Conservation (phyloP, 305 asterid species). For the Coffea humblotiana region DNA sequence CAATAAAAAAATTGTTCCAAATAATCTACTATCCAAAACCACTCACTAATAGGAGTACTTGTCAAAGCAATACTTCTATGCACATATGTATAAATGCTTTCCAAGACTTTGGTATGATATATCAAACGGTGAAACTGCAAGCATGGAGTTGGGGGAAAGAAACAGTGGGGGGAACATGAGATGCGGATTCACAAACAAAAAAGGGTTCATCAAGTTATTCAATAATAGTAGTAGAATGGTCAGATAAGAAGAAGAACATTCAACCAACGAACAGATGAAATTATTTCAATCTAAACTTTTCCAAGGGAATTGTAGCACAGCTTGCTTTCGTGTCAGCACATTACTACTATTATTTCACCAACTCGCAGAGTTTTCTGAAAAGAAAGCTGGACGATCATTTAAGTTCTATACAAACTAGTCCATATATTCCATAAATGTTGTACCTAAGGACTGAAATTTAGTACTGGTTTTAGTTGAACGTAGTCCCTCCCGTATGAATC, state of each 20-base stretch:
- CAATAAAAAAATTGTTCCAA: too few species aligned
- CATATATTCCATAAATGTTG: conserved; percentile 5
- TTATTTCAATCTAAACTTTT: not conserved
- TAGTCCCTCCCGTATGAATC: not conserved
- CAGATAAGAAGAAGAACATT: not conserved
- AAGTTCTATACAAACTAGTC: conserved; percentile 4
- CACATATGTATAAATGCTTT: too few species aligned
- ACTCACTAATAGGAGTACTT: not conserved
- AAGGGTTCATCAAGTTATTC: not conserved
- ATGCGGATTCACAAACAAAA: not conserved
- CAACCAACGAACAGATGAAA: not conserved
- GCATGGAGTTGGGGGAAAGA: not conserved
- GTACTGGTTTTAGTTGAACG: not conserved
- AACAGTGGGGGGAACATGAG: not conserved
- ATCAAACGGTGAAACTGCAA: too few species aligned
- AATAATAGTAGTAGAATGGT: too few species aligned
- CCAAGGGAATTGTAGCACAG: not conserved
- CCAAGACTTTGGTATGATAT: too few species aligned
- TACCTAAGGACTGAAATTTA: conserved; percentile 9
- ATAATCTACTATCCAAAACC: too few species aligned
- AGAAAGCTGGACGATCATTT: conserved; percentile 34
- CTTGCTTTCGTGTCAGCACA: not conserved
- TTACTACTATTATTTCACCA: conserved; percentile 22
- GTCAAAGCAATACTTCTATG: not conserved
- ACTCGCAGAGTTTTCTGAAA: conserved; percentile 16